Percentiles rank a stretch among this genome's conserved stretches.
phyloP scores from a whole-genome alignment of 495 filamentous ascomycete genomes.

The Pseudoneurospora amorphoporcata region DNA sequence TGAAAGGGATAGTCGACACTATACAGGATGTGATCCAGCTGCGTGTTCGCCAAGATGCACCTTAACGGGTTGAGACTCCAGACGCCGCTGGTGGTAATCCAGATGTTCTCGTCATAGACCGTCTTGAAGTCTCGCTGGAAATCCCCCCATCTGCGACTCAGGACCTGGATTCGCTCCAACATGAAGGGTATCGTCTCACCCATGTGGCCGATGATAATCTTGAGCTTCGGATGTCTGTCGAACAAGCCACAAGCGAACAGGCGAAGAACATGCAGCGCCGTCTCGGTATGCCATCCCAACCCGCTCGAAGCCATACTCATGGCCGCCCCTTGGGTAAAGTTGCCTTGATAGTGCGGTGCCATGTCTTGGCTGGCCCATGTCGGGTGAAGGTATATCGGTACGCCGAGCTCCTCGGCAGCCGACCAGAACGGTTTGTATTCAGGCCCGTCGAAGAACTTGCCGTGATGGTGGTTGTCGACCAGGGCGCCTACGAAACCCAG shows the following conservation, averaged over 20 bases:
- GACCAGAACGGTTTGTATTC: constrained; percentile 38
- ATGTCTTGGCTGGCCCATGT: constrained; percentile 28
- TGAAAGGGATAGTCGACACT: constrained; percentile 52
- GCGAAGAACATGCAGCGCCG: constrained; percentile 29
- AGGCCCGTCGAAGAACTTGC: constrained; percentile 36
- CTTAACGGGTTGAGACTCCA: constrained; percentile 47
- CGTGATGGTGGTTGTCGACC: constrained; percentile 43
- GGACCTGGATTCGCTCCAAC: constrained; percentile 47
- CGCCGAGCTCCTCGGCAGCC: constrained; percentile 39
- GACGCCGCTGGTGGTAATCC: constrained; percentile 54
- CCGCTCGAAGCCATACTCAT: constrained; percentile 23
- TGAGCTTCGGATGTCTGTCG: constrained; percentile 43
- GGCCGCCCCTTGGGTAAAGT: constrained; percentile 29
- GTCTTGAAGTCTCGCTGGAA: constrained; percentile 41
- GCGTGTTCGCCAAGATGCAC: constrained; percentile 39
- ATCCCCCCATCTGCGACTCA: constrained; percentile 40
- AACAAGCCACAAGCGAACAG: constrained; percentile 33
- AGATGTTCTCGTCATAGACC: constrained; percentile 52
- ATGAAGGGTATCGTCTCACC: constrained; percentile 58
- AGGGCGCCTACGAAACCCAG: constrained; percentile 47
- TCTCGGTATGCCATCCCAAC: constrained; percentile 39
- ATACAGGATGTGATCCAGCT: constrained; percentile 43
- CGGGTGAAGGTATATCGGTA: constrained; percentile 52
- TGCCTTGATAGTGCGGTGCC: constrained; percentile 28
- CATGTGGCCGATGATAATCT: constrained; percentile 57